These are phyloP conservation scores for Emmonsia crescens DNA, from an alignment of 2,329 filamentous ascomycete genomes.

Conservation along the genomic window DNA sequence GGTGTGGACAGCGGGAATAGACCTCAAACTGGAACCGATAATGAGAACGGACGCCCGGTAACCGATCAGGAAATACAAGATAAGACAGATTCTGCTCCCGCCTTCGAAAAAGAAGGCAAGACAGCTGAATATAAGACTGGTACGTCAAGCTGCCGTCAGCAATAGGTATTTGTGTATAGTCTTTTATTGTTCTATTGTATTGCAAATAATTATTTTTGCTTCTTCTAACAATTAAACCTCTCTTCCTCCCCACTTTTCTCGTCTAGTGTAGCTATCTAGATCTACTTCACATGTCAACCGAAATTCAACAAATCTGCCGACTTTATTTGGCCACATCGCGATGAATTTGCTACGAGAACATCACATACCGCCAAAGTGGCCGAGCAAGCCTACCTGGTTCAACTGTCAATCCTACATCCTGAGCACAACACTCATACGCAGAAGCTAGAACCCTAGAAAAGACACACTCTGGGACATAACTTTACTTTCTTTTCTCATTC, in stretches of 20 bases:
- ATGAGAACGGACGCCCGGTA: neutral
- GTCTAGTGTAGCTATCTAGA: neutral
- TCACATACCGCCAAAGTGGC: neutral
- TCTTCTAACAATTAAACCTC: neutral
- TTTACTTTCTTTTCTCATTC: neutral
- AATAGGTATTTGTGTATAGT: neutral
- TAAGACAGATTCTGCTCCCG: neutral
- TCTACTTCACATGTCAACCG: neutral
- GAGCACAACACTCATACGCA: neutral
- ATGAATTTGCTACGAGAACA: neutral
- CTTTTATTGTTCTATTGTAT: neutral
- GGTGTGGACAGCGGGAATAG: neutral
- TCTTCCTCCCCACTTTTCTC: neutral
- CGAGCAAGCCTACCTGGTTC: neutral
- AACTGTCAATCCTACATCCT: neutral
- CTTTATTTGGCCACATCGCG: neutral
- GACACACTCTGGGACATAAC: neutral
- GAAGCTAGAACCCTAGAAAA: neutral
- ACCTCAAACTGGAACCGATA: neutral
- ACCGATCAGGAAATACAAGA: neutral
- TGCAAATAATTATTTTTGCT: neutral
- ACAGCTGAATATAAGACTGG: neutral
- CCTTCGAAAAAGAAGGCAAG: neutral
- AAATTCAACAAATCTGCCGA: neutral
- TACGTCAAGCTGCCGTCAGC: slow-evolving; percentile 4